phyloP scores from a whole-genome alignment of 2,329 filamentous ascomycete genomes.

The Lomentospora prolificans region DNA sequence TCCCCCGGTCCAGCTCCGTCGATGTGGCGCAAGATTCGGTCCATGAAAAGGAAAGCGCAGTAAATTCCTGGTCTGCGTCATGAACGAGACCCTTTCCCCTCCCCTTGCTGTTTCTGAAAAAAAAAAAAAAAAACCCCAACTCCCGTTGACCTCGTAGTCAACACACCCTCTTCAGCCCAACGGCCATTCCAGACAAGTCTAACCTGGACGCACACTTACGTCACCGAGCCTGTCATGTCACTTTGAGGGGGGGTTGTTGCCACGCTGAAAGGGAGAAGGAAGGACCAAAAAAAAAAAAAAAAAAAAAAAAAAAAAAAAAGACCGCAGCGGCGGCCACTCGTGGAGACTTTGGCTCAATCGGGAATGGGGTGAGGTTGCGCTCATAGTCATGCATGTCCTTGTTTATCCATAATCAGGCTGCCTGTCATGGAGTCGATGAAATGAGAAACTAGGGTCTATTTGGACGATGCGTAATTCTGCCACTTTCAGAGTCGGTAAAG shows the following conservation, averaged over 20 bases:
- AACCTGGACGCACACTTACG: neutral
- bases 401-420: neutral
- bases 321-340: too few species aligned
- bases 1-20: neutral
- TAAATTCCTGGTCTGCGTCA: neutral
- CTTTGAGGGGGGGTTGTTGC: neutral
- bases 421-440: neutral
- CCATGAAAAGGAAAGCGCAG: neutral
- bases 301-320: too few species aligned
- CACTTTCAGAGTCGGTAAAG: neutral
- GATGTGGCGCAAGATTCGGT: neutral
- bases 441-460: neutral
- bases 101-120: too few species aligned
- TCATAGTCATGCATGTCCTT: too few species aligned
- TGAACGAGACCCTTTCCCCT: too few species aligned
- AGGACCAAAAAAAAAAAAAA: too few species aligned
- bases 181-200: too few species aligned
- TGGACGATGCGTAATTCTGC: neutral
- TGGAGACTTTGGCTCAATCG: too few species aligned
- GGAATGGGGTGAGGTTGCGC: too few species aligned
- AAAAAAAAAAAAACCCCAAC: too few species aligned
- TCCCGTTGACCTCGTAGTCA: too few species aligned
- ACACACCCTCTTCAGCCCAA: too few species aligned
- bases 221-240: neutral
- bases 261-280: neutral